phyloP scores from a whole-genome alignment of 768 basidiomycete species.

The Megacollybia marginata region DNA sequence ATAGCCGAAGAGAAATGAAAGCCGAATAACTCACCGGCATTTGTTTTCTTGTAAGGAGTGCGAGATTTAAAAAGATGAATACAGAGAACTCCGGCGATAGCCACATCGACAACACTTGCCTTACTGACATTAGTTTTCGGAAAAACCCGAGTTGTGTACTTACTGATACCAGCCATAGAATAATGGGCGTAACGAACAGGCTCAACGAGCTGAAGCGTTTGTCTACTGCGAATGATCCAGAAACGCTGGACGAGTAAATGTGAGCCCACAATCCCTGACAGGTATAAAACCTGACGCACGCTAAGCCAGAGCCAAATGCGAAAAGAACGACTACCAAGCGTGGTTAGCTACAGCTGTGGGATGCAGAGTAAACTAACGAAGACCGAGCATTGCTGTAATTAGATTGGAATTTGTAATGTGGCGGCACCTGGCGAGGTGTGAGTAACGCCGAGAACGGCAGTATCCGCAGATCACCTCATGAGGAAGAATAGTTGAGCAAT shows the following conservation, averaged over 20 bases:
- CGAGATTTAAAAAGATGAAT: neutral
- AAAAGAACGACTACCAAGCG: conserved; percentile 1
- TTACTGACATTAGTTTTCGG: neutral
- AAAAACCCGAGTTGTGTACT: neutral
- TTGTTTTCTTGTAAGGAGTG: neutral
- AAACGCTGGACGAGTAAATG: neutral
- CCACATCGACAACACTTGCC: conserved; percentile 5
- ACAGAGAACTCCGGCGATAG: conserved; percentile 3
- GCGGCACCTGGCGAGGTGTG: neutral
- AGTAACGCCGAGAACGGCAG: neutral
- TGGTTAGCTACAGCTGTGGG: neutral
- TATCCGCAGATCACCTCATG: neutral
- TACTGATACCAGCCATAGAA: conserved; percentile 1
- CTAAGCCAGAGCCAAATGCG: conserved; percentile 1
- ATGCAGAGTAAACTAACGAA: conserved; percentile 1
- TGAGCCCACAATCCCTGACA: too few species aligned
- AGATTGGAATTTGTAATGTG: neutral
- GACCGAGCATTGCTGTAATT: neutral
- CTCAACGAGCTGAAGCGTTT: neutral
- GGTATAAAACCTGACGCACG: neutral
- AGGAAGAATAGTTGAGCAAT: conserved; percentile 4
- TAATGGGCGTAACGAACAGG: conserved; percentile 1
- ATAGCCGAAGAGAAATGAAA: neutral
- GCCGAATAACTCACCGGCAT: neutral
- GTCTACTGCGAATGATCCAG: neutral